Conservation (phyloP, 164 flowering plant genomes). For the Vitis riparia region DNA sequence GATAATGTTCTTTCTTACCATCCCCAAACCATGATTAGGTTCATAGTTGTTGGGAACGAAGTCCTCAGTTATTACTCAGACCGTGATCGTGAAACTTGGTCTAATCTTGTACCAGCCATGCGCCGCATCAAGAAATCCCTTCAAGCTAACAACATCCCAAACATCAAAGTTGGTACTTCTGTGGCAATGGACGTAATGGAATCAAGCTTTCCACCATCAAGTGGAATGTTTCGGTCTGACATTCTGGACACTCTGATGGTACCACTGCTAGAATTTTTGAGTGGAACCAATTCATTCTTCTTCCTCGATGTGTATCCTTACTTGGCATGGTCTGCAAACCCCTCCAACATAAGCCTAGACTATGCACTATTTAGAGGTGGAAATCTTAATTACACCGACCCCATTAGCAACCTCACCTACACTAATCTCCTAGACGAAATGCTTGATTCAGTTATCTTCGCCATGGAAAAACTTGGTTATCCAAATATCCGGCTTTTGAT, state of each 20-base stretch:
- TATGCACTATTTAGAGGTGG: conserved; percentile 35
- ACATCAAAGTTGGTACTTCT: conserved; percentile 60
- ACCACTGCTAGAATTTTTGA: conserved; percentile 45
- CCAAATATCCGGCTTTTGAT: conserved; percentile 26
- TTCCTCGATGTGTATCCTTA: conserved; percentile 65
- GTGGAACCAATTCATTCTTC: conserved; percentile 44
- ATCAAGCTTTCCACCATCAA: conserved; percentile 58
- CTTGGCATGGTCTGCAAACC: conserved; percentile 51
- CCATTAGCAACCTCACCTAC: conserved; percentile 26
- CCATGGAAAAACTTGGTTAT: conserved; percentile 41
- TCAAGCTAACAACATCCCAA: conserved; percentile 13
- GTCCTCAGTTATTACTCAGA: conserved; percentile 25
- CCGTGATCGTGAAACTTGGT: conserved; percentile 28
- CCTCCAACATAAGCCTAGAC: conserved; percentile 34
- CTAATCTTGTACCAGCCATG: conserved; percentile 58
- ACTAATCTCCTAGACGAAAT: conserved; percentile 47
- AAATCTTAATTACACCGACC: conserved; percentile 26
- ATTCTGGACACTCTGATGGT: conserved; percentile 29
- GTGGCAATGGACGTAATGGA: conserved; percentile 61
- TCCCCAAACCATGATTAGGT: conserved; percentile 34
- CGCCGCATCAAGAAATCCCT: conserved; percentile 30
- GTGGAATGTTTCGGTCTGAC: conserved; percentile 39
- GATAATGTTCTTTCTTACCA: conserved; percentile 31
- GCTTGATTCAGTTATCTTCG: conserved; percentile 46
- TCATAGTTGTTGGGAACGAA: conserved; percentile 41